Base-by-base conservation (phyloP, 1,284 basidiomycete genomes). In the Inonotus hispidus region DNA sequence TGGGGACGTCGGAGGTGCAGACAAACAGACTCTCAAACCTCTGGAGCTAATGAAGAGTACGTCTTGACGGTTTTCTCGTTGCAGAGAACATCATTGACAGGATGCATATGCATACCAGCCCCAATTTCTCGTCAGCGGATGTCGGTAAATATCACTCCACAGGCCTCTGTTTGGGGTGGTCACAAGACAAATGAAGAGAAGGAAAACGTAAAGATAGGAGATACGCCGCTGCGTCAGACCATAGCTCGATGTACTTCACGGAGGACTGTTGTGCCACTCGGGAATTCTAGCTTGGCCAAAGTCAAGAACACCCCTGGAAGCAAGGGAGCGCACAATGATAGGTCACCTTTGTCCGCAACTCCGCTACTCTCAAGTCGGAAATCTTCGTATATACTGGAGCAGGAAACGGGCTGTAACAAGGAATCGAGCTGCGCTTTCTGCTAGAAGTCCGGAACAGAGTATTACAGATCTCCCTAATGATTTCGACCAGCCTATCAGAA, bases 191-290 rank as follows among this genome's bases (percentile, higher is more conserved):
- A 7, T 25, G 11, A 23, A n/a, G 52, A 57, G 37, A 62, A 62
- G 25, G 60, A 62, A 38, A 62, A 62, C 35, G 14, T 53, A 1
- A 53, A 43, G 14, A n/a, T 54, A 11, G 55, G 53, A n/a, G 56
- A 58, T 16, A 23, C 55, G 8, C 55, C 46, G 13, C 21, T 45
- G 10, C 37, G 50, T 10, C 37, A 16, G 21, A 25, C 46, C 16
- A 27, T 19, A 5, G 23, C 19, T 23, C 52, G 53, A 7, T 37
- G 13, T 10, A 16, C 58, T 43, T 11, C 53, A 23, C 52, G 41
- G 19, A 53, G 52, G 49, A 35, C 10, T n/a, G 21, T 19, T 38
- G 37, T 41, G 47, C 47, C 47, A 27, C 21, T 29, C 13, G 8
- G n/a, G 47, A 49, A 43, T 49, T 7, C 25, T 25, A 21, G 52